phyloP scores from a whole-genome alignment of 2,329 filamentous ascomycete genomes.

The Talaromyces sp. region DNA sequence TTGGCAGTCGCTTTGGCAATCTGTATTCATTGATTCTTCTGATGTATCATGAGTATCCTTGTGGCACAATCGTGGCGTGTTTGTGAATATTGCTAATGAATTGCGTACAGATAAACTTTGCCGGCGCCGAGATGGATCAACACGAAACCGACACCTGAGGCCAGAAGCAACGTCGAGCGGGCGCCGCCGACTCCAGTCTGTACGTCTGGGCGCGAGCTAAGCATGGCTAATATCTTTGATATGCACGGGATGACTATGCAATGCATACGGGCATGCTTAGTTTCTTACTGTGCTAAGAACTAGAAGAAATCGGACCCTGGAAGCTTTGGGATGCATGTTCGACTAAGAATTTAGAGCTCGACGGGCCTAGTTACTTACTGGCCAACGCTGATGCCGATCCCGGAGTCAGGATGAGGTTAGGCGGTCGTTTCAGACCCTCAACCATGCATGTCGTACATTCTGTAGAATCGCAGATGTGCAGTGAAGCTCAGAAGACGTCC shows the following conservation, averaged over 20 bases:
- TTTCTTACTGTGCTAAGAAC: not conserved
- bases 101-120: not conserved
- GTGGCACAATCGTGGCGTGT: too few relatives aligned
- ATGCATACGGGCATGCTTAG: not conserved
- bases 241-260: not conserved
- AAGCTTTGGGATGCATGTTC: not conserved
- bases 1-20: not conserved
- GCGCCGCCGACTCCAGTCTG: too few relatives aligned
- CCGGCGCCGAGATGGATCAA: not conserved
- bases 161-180: not conserved
- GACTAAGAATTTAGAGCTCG: not conserved
- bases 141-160: not conserved
- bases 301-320: not conserved
- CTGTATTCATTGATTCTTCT: not conserved
- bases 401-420: not conserved
- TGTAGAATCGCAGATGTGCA: too few relatives aligned
- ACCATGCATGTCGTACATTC: too few relatives aligned
- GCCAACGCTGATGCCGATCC: not conserved
- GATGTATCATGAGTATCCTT: not conserved
- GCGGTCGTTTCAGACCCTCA: too few relatives aligned
- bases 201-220: not conserved
- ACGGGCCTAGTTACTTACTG: too few relatives aligned
- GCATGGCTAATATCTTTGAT: too few relatives aligned
- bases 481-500: too few relatives aligned
- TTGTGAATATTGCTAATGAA: too few relatives aligned